Percentiles rank a stretch among this genome's conserved stretches.
These are phyloP conservation scores for Xylariaceae sp. DNA, from an alignment of 2,329 filamentous ascomycete genomes.

Conservation along the genomic window DNA sequence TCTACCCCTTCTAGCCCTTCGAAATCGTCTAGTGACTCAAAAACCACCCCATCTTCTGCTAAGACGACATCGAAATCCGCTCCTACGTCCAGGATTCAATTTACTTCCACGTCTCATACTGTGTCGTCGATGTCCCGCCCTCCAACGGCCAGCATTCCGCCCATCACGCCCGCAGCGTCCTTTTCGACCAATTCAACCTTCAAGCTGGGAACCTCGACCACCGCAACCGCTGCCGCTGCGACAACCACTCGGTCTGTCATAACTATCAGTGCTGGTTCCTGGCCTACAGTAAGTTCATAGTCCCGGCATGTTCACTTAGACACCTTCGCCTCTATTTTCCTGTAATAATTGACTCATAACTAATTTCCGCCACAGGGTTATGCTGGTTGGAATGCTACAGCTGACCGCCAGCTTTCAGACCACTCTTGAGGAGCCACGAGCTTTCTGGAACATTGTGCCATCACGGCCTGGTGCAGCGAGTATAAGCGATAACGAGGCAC, in stretches of 20 bases:
- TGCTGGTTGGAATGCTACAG: conserved; percentile 17
- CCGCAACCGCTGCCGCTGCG: not conserved
- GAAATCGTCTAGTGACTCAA: not conserved
- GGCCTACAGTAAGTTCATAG: conserved; percentile 16
- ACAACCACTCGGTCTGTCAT: conserved; percentile 1
- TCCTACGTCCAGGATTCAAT: not conserved
- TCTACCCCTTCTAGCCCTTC: too few relatives aligned
- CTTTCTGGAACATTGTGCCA: not conserved
- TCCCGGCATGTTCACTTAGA: not conserved
- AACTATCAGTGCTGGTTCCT: conserved; percentile 15
- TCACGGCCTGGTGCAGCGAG: not conserved
- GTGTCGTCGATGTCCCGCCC: not conserved
- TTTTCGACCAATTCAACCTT: conserved; percentile 6
- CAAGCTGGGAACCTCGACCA: conserved; percentile 6
- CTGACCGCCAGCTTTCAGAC: conserved; percentile 3
- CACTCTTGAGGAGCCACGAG: not conserved
- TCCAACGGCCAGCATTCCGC: not conserved
- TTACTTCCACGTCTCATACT: not conserved
- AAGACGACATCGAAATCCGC: not conserved
- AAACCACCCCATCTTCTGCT: not conserved
- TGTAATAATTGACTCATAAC: not conserved
- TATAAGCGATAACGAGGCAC: not conserved
- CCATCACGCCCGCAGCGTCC: conserved; percentile 5
- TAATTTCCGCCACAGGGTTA: conserved; percentile 13
- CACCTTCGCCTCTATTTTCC: not conserved